Evolutionary conservation across 306 rosid species (phyloP).

Genomic region (Oxytropis ochrocephala): DNA sequence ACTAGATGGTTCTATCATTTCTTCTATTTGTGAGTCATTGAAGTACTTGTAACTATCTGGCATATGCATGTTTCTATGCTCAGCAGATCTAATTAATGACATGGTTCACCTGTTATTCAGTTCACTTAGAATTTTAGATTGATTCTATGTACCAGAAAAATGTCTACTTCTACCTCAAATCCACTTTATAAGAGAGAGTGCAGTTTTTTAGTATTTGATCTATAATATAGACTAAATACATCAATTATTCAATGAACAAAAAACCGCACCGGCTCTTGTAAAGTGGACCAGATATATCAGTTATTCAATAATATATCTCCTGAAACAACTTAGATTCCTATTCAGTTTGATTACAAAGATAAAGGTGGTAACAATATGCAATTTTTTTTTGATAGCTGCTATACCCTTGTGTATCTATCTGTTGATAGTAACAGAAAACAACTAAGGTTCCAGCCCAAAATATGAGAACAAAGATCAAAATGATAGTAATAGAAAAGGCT

Average conservation of each 20-base stretch:
- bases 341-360: neutral
- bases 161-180: too few species aligned
- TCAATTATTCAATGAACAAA: too few species aligned
- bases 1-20: conserved; percentile 40
- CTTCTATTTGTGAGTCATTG: conserved; percentile 64
- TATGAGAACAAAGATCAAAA: neutral
- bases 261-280: too few species aligned
- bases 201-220: too few species aligned
- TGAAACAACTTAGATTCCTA: neutral
- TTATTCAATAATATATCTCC: too few species aligned
- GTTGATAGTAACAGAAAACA: too few species aligned
- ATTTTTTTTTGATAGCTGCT: neutral
- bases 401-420: too few species aligned
- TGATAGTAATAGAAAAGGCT: neutral
- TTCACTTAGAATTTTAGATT: conserved; percentile 21
- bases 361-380: neutral
- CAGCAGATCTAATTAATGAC: conserved; percentile 68
- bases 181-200: too few species aligned
- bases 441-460: neutral
- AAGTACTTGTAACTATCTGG: conserved; percentile 79
- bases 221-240: too few species aligned
- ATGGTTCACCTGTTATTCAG: conserved; percentile 28
- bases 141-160: conserved; percentile 11
- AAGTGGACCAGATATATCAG: too few species aligned
- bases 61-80: conserved; percentile 36